A percentile compares a stretch with the other conserved stretches of the same genome.
Evolutionary conservation across 225 moss, liverwort and hornwort genomes (phyloP).

Genomic region (Antitrichia curtipendula): DNA sequence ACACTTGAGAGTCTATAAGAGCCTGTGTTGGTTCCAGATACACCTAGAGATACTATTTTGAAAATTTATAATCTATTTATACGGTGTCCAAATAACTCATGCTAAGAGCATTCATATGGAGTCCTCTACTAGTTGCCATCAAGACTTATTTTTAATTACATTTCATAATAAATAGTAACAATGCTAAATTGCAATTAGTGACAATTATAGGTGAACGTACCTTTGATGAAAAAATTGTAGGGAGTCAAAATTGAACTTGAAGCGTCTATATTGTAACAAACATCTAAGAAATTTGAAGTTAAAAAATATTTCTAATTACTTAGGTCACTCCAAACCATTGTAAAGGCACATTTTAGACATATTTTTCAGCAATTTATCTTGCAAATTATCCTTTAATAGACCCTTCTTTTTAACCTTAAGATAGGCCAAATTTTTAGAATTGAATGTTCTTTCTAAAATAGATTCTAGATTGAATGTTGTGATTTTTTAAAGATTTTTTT

Average conservation of each 20-base stretch:
- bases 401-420: accelerated
- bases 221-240: background rate
- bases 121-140: accelerated
- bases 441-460: background rate
- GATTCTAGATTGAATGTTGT: background rate
- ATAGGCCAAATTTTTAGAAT: accelerated
- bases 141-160: background rate
- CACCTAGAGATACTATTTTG: background rate
- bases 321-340: background rate
- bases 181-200: background rate
- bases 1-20: background rate
- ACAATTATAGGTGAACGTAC: background rate
- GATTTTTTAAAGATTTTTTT: background rate
- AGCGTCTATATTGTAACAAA: accelerated
- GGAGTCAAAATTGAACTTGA: background rate
- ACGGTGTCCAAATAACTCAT: background rate
- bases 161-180: too few species aligned
- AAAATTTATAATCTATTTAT: background rate
- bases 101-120: background rate
- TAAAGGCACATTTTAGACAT: background rate
- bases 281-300: too few species aligned
- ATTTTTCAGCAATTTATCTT: background rate
- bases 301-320: background rate
- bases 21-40: too few species aligned
- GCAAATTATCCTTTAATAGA: accelerated